Base-by-base conservation (phyloP, 2,329 filamentous ascomycete species). In the Aspergillus sp. region DNA sequence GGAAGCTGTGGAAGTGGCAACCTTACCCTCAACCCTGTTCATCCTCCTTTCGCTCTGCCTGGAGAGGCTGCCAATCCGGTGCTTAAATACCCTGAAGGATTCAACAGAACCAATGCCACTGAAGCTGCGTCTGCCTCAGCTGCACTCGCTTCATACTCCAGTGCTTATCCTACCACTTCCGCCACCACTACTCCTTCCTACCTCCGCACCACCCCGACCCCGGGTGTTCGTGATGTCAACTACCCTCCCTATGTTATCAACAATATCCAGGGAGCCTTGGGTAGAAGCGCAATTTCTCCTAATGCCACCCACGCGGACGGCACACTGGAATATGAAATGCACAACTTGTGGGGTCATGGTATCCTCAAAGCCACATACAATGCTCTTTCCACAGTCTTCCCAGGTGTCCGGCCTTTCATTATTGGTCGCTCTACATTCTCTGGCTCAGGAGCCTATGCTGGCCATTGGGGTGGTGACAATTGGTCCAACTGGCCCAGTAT, bases 401-500 rank as follows among this genome's bases (percentile, higher is more conserved):
- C 85, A 0, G 75, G 70, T 13, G 85, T 86, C 64, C 82, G 89
- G 0, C 89, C 89, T 0, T 88, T 94, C 68, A 86, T 95, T 60
- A 89, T 95, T 59, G 86, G 85, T 0, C 83, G 89, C 13, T 88
- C 84, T 35, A 93, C 88, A 1, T 93, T 91, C 60, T 78, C 86
- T 10, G 88, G 88, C 3, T 81, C 81, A 0, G 88, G 89, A 1
- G 82, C 81, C 63, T 85, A 79, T 71, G 84, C 86, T 1, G 88
- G 86, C 1, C 88, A 93, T 66, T 94, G 88, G 88, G 86, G 87
- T 23, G 86, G 85, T 32, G 83, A 91, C 65, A 90, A 90, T 60
- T 70, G 74, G 15, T 84, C 83, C 3, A 77, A 80, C 12, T 91
- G 85, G 81, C 75, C 78, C 0, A 85, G 83, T 63, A 85, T 90